Base-by-base conservation (phyloP, 2,329 filamentous ascomycete species). In the Amauroascus niger region DNA sequence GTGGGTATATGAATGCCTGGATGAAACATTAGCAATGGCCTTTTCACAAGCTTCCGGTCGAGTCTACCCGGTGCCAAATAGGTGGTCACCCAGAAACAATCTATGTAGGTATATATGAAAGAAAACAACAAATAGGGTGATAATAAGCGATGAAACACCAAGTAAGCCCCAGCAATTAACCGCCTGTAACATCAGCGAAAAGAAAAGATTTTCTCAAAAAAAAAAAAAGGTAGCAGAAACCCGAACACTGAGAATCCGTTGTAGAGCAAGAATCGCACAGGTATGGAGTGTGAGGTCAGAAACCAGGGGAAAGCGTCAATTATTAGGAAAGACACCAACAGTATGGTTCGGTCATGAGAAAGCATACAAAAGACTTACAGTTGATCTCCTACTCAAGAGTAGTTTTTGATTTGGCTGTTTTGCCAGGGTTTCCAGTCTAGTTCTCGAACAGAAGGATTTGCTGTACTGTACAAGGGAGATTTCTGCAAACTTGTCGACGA, bases 91-190 rank as follows among this genome's bases (percentile, higher is more conserved):
- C 2, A 9, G 14, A 22, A 18, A 32, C 22, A 11, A 49, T 50
- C 14, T 50, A 37, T n/a, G n/a, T n/a, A n/a, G n/a, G n/a, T n/a
- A n/a, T n/a, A n/a, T 41, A 24, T 26, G 24, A 39, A 32, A 35
- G 30, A 35, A 46, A 47, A 33, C 28, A 47, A 33, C 45, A 35
- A 47, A 47, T n/a, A 30, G 26, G 33, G 20, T 46, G 44, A 22
- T 13, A 30, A 47, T 18, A 18, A 1, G 43, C 41, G 20, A 53
- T n/a, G 11, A 48, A 35, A 26, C 16, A 49, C 22, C 22, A 54
- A n/a, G 14, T 32, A 16, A 48, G 30, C 26, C 5, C 18, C 14
- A 30, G 37, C 24, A 44, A 28, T 22, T 40, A 16, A 6, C 9
- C 16, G 16, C 7, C 24, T 24, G 8, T 18, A 22, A 7, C 24